Evolutionary conservation across 78 protist genomes (phyloP).

Genomic region (Bigelowiella natans): DNA sequence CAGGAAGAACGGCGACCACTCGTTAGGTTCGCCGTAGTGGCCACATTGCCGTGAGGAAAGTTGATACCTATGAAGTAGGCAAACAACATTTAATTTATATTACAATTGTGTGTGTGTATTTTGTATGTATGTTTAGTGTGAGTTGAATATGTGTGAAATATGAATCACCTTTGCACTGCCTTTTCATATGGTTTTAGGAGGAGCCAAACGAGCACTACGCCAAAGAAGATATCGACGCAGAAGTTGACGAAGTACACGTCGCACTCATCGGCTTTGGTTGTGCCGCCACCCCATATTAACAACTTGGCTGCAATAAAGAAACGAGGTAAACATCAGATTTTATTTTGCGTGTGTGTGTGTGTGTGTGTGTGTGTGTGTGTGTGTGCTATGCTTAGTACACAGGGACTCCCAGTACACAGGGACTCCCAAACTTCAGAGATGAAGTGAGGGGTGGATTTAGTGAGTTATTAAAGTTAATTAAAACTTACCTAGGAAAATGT

Average conservation of each 20-base stretch:
- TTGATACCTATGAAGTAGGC: no score
- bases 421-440: no score
- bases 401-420: no score
- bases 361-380: background rate
- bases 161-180: no score
- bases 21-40: background rate
- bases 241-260: background rate
- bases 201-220: background rate
- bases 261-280: background rate
- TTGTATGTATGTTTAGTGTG: no score
- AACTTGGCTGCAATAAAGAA: background rate
- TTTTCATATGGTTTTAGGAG: background rate
- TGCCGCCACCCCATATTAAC: background rate
- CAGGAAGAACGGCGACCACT: background rate
- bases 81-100: no score
- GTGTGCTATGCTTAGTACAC: no score
- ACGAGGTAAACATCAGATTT: background rate
- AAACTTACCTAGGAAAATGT: background rate
- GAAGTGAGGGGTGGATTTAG: no score
- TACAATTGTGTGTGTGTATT: no score
- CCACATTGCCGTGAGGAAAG: background rate
- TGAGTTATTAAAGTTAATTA: no score
- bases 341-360: background rate
- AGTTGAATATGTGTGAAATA: no score
- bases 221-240: background rate